Conservation (phyloP, 208 protist genomes). For the Crithidia thermophila region DNA sequence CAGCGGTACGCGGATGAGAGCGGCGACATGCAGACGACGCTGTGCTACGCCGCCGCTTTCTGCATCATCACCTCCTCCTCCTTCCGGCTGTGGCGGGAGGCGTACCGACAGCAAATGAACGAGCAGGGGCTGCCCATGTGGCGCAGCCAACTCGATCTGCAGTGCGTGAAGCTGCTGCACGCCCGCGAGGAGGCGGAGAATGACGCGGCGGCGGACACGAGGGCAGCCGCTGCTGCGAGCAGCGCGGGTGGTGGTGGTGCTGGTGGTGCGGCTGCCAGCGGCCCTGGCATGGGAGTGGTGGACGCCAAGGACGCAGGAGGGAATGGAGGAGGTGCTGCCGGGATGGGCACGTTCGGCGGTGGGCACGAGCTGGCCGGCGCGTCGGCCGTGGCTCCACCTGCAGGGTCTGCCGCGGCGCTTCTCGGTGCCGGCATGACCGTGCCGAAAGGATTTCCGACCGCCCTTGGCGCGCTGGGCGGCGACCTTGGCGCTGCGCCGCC, state of each 20-base stretch:
- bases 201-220: background rate
- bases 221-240: background rate
- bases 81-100: slow-evolving; percentile 62
- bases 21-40: slow-evolving; percentile 68
- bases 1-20: slow-evolving; percentile 87
- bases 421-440: background rate
- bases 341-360: background rate
- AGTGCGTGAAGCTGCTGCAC: slow-evolving; percentile 43
- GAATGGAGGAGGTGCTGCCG: background rate
- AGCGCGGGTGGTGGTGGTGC: background rate
- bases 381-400: background rate
- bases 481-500: slow-evolving; percentile 5
- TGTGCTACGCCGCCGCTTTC: slow-evolving; percentile 64
- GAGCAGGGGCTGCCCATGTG: slow-evolving; percentile 50
- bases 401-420: background rate
- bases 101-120: slow-evolving; percentile 67
- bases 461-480: slow-evolving; percentile 2
- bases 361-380: background rate
- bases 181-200: slow-evolving; percentile 25
- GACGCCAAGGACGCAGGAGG: background rate
- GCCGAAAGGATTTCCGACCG: slow-evolving; percentile 11
- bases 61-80: slow-evolving; percentile 30
- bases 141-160: slow-evolving; percentile 67
- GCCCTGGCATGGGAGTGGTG: background rate
- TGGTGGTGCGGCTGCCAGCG: background rate